Evolutionary conservation across 2,329 filamentous ascomycete genomes (phyloP).

Genomic region (Cephalotrichum gorgonifer): DNA sequence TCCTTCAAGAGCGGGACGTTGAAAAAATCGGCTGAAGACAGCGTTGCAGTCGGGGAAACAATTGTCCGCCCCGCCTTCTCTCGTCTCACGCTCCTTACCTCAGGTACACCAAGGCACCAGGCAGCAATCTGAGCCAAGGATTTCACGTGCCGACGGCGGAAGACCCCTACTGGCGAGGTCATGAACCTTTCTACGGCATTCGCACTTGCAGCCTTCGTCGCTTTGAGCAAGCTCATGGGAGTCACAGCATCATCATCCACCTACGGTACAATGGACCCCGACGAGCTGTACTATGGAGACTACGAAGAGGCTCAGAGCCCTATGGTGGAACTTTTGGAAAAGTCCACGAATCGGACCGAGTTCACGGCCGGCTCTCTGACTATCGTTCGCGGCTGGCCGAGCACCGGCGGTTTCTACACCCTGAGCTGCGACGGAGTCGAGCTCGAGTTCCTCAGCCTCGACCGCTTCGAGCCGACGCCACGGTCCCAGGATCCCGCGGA

Average conservation of each 20-base stretch:
- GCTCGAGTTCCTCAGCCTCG: constrained; percentile 7
- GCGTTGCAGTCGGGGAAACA: background rate
- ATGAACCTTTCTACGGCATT: constrained; percentile 1
- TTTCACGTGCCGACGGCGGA: constrained; percentile 1
- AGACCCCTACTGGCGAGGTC: background rate
- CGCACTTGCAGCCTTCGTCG: background rate
- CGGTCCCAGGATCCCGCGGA: constrained; percentile 6
- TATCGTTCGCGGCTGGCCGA: constrained; percentile 3
- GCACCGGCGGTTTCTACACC: constrained; percentile 2
- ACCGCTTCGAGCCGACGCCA: constrained; percentile 6
- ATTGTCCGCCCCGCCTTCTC: background rate
- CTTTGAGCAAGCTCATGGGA: constrained; percentile 1
- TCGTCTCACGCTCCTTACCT: background rate
- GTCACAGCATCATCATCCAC: constrained; percentile 1
- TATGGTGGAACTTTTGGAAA: constrained; percentile 1
- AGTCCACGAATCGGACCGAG: constrained; percentile 1
- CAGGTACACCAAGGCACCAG: constrained; percentile 1
- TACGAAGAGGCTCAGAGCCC: background rate
- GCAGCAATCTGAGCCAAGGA: background rate
- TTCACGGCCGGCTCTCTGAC: background rate
- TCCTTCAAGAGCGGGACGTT: background rate
- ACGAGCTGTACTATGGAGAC: background rate
- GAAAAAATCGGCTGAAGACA: background rate
- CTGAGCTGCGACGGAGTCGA: constrained; percentile 9
- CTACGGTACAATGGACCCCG: constrained; percentile 1